phyloP scores from a whole-genome alignment of 176 grass and related monocot species.

The Pharus latifolius region DNA sequence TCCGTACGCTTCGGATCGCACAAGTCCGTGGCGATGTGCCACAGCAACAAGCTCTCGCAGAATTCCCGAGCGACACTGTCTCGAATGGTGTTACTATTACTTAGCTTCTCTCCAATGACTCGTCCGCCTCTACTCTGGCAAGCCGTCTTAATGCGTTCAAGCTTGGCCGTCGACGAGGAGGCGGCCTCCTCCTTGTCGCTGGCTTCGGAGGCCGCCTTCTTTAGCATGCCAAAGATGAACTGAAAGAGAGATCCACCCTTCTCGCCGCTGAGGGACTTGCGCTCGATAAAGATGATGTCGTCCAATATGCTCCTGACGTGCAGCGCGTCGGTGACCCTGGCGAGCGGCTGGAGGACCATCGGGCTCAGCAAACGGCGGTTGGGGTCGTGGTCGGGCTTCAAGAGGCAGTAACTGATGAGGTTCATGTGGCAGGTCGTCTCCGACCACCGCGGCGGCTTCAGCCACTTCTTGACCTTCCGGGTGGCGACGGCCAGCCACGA shows the following conservation, averaged over 20 bases:
- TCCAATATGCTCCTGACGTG: background rate
- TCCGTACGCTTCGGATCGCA: background rate
- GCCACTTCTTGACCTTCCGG: background rate
- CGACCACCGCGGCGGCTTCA: background rate
- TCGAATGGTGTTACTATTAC: rapidly evolving
- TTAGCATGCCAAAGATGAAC: background rate
- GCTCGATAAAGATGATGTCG: conserved; percentile 4
- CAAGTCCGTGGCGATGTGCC: background rate
- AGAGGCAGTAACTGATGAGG: conserved; percentile 10
- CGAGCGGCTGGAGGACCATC: background rate
- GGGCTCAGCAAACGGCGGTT: background rate
- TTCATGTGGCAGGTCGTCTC: conserved; percentile 17
- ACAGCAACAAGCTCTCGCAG: background rate
- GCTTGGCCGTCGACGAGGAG: too few relatives aligned
- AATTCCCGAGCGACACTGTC: background rate
- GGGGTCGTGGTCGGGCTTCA: background rate
- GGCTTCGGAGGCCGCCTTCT: background rate
- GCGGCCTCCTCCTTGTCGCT: background rate
- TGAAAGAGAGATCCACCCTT: background rate
- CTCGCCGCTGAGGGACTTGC: background rate
- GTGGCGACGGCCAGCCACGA: background rate
- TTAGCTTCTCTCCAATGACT: too few relatives aligned
- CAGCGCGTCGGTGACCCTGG: background rate
- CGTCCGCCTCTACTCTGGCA: background rate
- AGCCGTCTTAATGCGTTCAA: too few relatives aligned